These are phyloP conservation scores for Evansstolkia leycettana DNA, from an alignment of 495 filamentous ascomycete species.

Conservation along the genomic window DNA sequence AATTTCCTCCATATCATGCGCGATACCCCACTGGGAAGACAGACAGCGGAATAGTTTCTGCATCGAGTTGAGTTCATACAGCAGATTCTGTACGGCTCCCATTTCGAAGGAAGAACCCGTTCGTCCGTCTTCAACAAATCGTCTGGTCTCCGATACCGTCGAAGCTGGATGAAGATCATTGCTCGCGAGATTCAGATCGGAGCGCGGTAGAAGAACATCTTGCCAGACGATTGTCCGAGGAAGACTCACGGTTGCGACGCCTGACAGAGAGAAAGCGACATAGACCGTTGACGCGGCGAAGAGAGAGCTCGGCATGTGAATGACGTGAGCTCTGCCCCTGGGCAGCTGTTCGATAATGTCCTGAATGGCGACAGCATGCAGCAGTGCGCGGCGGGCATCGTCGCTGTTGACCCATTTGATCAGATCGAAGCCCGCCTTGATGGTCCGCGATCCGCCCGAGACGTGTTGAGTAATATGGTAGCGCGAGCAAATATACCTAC, in stretches of 20 bases:
- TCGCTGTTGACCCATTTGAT: constrained; percentile 25
- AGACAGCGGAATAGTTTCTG: constrained; percentile 38
- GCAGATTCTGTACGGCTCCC: constrained; percentile 22
- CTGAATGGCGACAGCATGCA: constrained; percentile 37
- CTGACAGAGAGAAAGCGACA: constrained; percentile 26
- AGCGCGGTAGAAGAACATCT: constrained; percentile 23
- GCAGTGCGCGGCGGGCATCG: constrained; percentile 30
- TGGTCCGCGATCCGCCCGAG: constrained; percentile 14
- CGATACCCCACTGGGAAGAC: constrained; percentile 36
- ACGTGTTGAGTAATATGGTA: constrained; percentile 31
- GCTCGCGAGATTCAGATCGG: constrained; percentile 21
- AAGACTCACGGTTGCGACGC: constrained; percentile 22
- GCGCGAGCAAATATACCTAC: constrained; percentile 28
- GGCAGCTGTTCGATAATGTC: constrained; percentile 38
- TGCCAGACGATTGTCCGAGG: constrained; percentile 33
- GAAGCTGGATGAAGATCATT: constrained; percentile 9
- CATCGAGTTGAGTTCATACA: constrained; percentile 39
- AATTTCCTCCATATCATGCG: constrained; percentile 37
- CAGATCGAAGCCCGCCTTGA: constrained; percentile 22
- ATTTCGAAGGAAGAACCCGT: constrained; percentile 9
- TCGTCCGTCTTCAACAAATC: constrained; percentile 20
- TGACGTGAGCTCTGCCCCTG: constrained; percentile 32
- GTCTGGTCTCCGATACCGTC: constrained; percentile 23
- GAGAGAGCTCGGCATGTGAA: constrained; percentile 34
- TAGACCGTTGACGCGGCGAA: constrained; percentile 35